Percentiles rank a stretch among this genome's conserved stretches.
phyloP scores from a whole-genome alignment of 1,139 yeast species.

The Pichia sp. region DNA sequence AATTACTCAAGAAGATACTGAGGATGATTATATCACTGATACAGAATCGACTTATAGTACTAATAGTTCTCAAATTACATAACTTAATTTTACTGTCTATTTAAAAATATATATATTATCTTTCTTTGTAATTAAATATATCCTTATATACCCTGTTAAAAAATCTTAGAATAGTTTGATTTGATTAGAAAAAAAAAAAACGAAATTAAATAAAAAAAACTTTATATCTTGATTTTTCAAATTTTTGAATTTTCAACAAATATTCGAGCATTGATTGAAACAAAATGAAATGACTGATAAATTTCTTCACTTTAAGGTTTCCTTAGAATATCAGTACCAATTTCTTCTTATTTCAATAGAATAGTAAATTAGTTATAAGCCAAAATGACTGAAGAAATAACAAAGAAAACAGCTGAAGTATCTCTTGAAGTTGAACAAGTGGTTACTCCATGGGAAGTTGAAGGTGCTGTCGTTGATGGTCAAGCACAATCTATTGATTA shows the following conservation, averaged over 20 bases:
- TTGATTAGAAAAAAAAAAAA: no score
- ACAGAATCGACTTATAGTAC: conserved; percentile 23
- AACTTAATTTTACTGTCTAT: background rate
- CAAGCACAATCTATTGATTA: conserved; percentile 84
- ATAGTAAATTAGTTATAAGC: no score
- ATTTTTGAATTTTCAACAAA: no score
- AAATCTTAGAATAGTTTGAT: no score
- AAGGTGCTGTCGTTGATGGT: conserved; percentile 97
- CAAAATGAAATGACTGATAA: no score
- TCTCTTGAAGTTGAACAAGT: conserved; percentile 43
- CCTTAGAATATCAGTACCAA: no score
- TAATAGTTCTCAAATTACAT: conserved; percentile 2
- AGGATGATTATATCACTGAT: conserved; percentile 33
- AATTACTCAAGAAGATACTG: conserved; percentile 57
- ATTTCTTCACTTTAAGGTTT: no score
- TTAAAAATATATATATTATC: background rate
- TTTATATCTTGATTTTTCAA: no score
- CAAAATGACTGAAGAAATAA: conserved; percentile 26
- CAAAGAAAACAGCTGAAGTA: conserved; percentile 24
- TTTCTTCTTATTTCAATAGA: no score
- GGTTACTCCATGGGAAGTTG: conserved; percentile 98
- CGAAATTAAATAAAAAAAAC: no score
- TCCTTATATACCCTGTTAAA: background rate
- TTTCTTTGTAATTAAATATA: no score
- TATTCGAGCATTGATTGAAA: no score